phyloP scores from a whole-genome alignment of 208 protist species.

The Leishmania aethiopica region DNA sequence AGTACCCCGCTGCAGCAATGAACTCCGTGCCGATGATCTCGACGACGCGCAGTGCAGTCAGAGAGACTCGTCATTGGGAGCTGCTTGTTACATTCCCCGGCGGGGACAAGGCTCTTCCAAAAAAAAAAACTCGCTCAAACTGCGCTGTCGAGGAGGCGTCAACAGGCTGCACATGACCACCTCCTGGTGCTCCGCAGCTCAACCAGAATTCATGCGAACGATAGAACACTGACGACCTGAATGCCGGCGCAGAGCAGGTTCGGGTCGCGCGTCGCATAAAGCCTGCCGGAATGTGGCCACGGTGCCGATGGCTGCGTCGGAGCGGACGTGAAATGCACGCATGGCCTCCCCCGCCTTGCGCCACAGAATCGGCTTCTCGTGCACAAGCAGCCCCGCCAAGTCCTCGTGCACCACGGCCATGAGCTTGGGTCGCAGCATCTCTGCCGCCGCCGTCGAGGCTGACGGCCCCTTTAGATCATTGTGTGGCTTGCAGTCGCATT shows the following conservation, averaged over 20 bases:
- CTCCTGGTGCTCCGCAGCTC: conserved; percentile 91
- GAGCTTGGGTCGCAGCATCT: conserved; percentile 88
- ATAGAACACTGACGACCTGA: conserved; percentile 87
- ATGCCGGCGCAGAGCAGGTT: conserved; percentile 97
- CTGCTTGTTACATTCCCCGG: not conserved
- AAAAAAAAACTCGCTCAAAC: conserved; percentile 25
- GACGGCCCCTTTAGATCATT: too few species aligned
- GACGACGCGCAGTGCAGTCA: conserved; percentile 39
- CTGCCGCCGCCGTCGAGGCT: conserved; percentile 88
- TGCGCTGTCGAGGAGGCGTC: conserved; percentile 36
- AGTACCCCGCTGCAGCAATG: conserved; percentile 46
- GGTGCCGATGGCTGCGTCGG: conserved; percentile 36
- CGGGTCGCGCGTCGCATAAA: conserved; percentile 93
- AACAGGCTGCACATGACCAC: conserved; percentile 82
- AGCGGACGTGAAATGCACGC: conserved; percentile 83
- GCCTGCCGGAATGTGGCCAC: conserved; percentile 62
- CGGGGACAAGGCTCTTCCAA: not conserved
- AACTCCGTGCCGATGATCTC: conserved; percentile 67
- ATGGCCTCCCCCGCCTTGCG: conserved; percentile 94
- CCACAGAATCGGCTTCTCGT: conserved; percentile 57
- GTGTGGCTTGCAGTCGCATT: too few species aligned
- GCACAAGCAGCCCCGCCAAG: too few species aligned
- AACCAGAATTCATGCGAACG: conserved; percentile 87
- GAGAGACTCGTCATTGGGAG: conserved; percentile 1
- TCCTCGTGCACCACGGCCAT: conserved; percentile 77